These are phyloP conservation scores for Candida odintsovae DNA, from an alignment of 805 yeast species.

Conservation along the genomic window DNA sequence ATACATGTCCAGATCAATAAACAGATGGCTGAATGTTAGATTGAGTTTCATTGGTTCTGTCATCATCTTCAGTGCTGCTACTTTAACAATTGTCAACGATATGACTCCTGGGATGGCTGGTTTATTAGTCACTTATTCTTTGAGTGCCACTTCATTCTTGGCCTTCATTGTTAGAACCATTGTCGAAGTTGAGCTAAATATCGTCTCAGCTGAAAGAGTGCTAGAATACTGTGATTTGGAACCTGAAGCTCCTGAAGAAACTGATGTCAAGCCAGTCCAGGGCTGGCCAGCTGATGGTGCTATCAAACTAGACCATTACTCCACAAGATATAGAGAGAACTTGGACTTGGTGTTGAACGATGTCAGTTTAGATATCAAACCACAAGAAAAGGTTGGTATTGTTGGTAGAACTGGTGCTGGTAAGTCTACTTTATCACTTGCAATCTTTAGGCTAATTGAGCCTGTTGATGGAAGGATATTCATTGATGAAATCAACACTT, in stretches of 20 bases:
- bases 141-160: slow-evolving; percentile 48
- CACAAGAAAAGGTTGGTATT: slow-evolving; percentile 62
- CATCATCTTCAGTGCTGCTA: slow-evolving; percentile 45
- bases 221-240: slow-evolving; percentile 47
- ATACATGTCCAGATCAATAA: slow-evolving; percentile 53
- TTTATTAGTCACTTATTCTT: slow-evolving; percentile 56
- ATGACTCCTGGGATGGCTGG: slow-evolving; percentile 58
- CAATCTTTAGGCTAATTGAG: slow-evolving; percentile 57
- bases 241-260: slow-evolving; percentile 41
- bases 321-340: slow-evolving; percentile 53
- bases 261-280: slow-evolving; percentile 40
- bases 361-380: slow-evolving; percentile 39
- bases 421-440: slow-evolving; percentile 55
- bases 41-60: slow-evolving; percentile 56
- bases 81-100: slow-evolving; percentile 39
- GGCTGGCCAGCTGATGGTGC: slow-evolving; percentile 54
- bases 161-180: slow-evolving; percentile 53
- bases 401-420: slow-evolving; percentile 83
- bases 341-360: slow-evolving; percentile 53
- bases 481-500: slow-evolving; percentile 51
- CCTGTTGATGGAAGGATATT: slow-evolving; percentile 47
- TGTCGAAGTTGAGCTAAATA: slow-evolving; percentile 58
- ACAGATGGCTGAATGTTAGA: slow-evolving; percentile 63
- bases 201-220: slow-evolving; percentile 65
- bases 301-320: slow-evolving; percentile 44